A percentile compares a stretch with the other conserved stretches of the same genome.
Evolutionary conservation across 805 yeast species (phyloP).

Genomic region (Lipomyces anomalus): DNA sequence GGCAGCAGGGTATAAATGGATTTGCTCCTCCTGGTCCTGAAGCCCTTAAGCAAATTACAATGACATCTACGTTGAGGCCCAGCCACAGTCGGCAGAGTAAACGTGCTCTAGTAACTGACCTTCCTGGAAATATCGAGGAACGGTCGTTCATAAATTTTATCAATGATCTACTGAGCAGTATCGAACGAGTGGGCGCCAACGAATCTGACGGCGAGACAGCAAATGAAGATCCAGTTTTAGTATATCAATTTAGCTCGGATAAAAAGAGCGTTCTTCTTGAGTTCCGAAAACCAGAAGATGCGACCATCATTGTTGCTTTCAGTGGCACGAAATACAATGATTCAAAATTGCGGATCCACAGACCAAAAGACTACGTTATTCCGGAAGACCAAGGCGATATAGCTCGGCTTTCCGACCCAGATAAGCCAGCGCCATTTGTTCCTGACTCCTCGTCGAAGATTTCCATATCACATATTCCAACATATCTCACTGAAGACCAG

Average conservation of each 20-base stretch:
- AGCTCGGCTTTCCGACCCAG: constrained; percentile 10
- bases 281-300: constrained; percentile 45
- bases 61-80: constrained; percentile 16
- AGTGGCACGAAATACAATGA: constrained; percentile 34
- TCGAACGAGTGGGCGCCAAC: too few relatives aligned
- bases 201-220: too few relatives aligned
- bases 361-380: constrained; percentile 46
- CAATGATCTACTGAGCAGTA: constrained; percentile 17
- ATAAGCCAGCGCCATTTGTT: constrained; percentile 25
- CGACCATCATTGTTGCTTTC: constrained; percentile 50
- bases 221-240: constrained; percentile 14
- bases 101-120: constrained; percentile 17
- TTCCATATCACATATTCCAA: constrained; percentile 43
- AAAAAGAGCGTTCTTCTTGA: constrained; percentile 41
- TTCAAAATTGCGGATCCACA: constrained; percentile 30
- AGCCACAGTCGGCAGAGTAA: constrained; percentile 23
- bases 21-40: constrained; percentile 6
- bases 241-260: constrained; percentile 17
- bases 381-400: constrained; percentile 26
- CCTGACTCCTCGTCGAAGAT: constrained; percentile 45
- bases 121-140: constrained; percentile 16
- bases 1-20: neutral
- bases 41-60: constrained; percentile 12
- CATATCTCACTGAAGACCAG: constrained; percentile 40
- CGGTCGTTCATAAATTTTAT: constrained; percentile 11